Evolutionary conservation across 768 basidiomycete species (phyloP), one percentile per base, ranked within the genome.

Genomic region (Serendipita indica): DNA sequence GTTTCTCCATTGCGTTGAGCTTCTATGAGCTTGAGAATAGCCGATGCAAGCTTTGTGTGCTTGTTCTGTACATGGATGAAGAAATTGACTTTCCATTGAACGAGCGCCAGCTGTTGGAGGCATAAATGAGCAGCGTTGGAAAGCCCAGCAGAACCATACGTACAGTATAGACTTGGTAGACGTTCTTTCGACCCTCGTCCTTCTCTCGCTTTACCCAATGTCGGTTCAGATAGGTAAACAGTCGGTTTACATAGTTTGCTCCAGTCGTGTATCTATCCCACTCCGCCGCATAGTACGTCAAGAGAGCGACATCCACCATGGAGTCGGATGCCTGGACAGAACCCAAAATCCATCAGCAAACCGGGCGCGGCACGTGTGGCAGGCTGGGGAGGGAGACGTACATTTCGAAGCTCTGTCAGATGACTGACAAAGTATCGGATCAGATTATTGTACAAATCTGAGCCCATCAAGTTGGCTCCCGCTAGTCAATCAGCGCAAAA

Each of bases 141-240:
- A n/a, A n/a, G n/a, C n/a, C n/a, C n/a, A n/a, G n/a, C n/a, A n/a
- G n/a, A n/a, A 30, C 56, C 12, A 33, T 3, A 72, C 84, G 67
- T 63, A 94, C 93, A 27, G 94, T 99, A 68, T 98, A 98, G 18
- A 99, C 89, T 1, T 83, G 83, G 72, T 97, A 98, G 20, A 98
- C 87, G 39, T 84, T 86, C 71, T 89, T 93, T 65, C 93, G 77
- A 14, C 96, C 96, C 70, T 98, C 94, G 65, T 98, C 94, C 67
- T 93, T 82, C 69, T 99, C 96, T 57, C 94, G 79, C 74, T 93
- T 94, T 41, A 99, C 94, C 96, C 96, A 99, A 72, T 98, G 92
- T 57, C 94, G 89, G 72, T 99, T 98, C 60, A 99, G 79, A 73
- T 98, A 98, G 2, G 90, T 93, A 75, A 98, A 98, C 33, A 99